phyloP scores from a whole-genome alignment of 2,329 filamentous ascomycete species.

The Podosphaera leucotricha region DNA sequence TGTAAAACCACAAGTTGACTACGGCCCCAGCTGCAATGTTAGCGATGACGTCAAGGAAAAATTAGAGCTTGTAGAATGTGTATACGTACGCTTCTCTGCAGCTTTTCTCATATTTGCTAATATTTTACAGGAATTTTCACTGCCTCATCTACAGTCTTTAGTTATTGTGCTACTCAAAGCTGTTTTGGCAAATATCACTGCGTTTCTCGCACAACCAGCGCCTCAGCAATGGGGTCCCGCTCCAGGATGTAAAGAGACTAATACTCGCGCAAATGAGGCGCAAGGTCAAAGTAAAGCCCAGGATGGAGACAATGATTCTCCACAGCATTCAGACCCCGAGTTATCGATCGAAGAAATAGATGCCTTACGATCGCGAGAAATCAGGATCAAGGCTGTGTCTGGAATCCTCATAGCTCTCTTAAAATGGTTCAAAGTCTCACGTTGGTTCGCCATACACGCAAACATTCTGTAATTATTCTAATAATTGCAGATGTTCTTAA shows the following conservation, averaged over 20 bases:
- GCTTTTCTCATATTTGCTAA: conserved; percentile 14
- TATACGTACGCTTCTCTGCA: conserved; percentile 45
- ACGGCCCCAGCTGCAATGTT: conserved; percentile 26
- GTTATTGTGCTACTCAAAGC: conserved; percentile 83
- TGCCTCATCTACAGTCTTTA: conserved; percentile 76
- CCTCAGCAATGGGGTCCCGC: conserved; percentile 8
- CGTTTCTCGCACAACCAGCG: conserved; percentile 42
- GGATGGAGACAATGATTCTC: conserved; percentile 12
- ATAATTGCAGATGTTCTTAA: conserved; percentile 53
- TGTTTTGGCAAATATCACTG: conserved; percentile 66
- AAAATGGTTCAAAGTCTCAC: conserved; percentile 92
- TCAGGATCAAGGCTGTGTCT: conserved; percentile 78
- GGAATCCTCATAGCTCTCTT: conserved; percentile 66
- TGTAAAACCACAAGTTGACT: conserved; percentile 22
- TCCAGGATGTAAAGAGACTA: conserved; percentile 11
- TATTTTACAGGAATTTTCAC: conserved; percentile 34
- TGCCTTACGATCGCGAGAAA: conserved; percentile 58
- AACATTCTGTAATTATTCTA: conserved; percentile 6
- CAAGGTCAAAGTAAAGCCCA: conserved; percentile 10
- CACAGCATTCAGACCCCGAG: conserved; percentile 18
- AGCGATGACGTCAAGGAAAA: conserved; percentile 35
- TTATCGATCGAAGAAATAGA: conserved; percentile 54
- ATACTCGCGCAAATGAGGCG: conserved; percentile 9
- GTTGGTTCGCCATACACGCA: conserved; percentile 26
- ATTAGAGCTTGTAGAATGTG: conserved; percentile 51